Base-by-base conservation (phyloP, 495 filamentous ascomycete genomes). In the Penicillium cataractarum region DNA sequence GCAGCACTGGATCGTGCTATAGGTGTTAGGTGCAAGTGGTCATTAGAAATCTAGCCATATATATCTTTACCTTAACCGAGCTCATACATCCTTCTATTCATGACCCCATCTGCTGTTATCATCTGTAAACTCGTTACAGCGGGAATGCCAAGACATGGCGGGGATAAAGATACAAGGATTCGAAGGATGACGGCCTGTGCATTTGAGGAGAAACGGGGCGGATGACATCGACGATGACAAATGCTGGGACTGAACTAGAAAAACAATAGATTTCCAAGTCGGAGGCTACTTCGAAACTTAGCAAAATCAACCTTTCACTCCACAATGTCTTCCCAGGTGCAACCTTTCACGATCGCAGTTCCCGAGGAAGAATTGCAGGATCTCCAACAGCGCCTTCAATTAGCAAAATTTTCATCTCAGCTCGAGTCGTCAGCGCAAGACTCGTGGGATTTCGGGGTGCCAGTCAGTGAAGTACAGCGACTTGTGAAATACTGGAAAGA, bases 401-500 rank as follows among this genome's bases (percentile, higher is more conserved):
- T 67, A 26, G 61, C 77, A 15, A 74, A 69, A 21, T 74, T 80
- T 12, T 71, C 80, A 39, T 71, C 77, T 19, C 70, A 72, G 27
- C 56, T 72, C 5, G 78, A 79, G 57, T 71, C 77, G 22, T 37
- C 69, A 5, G 75, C 84, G 1, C 58, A 71, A 29, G 68, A 73
- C 40, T 60, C 51, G 6, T 78, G 76, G 76, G 67, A 75, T 37
- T 74, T 73, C 55, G 79, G 79, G 5, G 72, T 71, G n/a, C 78
- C 79, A 4, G 62, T 71, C 12, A 70, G 66, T 3, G 80, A 80
- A 24, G 54, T 82, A 17, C 73, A 74, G 49, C 63, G 75, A 19
- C 68, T 82, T 37, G 57, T 66, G 13, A 44, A 57, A 3, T 73
- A 82, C 53, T 82, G 80, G 81, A 71, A 66, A 40, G 46, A 76